Evolutionary conservation across 2,329 filamentous ascomycete species (phyloP).

Genomic region (Fusarium redolens): DNA sequence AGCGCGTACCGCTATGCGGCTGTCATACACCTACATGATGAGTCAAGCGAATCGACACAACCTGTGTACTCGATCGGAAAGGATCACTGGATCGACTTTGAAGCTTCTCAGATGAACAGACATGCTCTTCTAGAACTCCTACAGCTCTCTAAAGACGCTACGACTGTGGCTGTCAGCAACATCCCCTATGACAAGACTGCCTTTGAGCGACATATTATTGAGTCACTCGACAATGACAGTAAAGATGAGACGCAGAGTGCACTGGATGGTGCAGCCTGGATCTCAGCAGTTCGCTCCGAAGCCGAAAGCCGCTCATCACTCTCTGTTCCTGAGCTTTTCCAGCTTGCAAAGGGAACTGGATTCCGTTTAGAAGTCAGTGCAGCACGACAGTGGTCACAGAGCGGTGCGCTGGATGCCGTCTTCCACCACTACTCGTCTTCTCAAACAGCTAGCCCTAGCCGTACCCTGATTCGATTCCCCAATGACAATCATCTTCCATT

Average conservation of each 20-base stretch:
- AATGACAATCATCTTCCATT: constrained; percentile 8
- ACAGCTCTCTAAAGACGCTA: background rate
- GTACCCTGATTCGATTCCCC: constrained; percentile 24
- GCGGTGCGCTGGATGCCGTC: constrained; percentile 31
- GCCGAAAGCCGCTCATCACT: constrained; percentile 6
- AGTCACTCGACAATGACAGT: constrained; percentile 20
- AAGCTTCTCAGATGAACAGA: constrained; percentile 9
- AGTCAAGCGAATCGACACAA: background rate
- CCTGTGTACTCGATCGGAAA: constrained; percentile 7
- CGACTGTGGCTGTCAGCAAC: constrained; percentile 37
- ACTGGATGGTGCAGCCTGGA: constrained; percentile 13
- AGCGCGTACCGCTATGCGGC: constrained; percentile 44
- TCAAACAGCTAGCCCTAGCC: background rate
- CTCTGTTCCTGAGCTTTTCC: constrained; percentile 27
- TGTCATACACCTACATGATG: constrained; percentile 19
- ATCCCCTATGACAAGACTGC: constrained; percentile 45
- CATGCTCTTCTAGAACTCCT: constrained; percentile 24
- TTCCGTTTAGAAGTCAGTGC: constrained; percentile 59
- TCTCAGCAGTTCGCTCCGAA: background rate
- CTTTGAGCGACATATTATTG: constrained; percentile 41
- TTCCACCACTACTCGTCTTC: constrained; percentile 35
- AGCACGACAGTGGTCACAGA: constrained; percentile 50
- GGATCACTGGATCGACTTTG: constrained; percentile 36
- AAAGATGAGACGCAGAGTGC: background rate
- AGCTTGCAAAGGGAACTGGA: constrained; percentile 47